Evolutionary conservation across 257 asterid species (phyloP).

Genomic region (Penstemon barbatus): DNA sequence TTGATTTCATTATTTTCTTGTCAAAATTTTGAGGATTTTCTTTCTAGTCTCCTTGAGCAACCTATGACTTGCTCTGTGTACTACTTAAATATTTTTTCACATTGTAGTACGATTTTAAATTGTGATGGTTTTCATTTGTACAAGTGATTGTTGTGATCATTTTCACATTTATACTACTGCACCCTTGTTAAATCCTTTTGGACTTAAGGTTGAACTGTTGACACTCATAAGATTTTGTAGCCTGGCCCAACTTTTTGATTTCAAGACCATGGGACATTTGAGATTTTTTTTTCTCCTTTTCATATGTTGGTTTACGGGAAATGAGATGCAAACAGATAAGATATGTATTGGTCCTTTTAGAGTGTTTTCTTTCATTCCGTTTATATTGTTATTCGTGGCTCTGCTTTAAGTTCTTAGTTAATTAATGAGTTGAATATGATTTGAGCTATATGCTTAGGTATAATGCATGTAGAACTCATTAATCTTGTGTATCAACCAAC

Average conservation of each 20-base stretch:
- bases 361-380: no score
- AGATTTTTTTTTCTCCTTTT: background rate
- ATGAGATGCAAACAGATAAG: background rate
- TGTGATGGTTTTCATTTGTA: background rate
- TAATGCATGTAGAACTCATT: background rate
- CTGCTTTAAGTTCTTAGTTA: no score
- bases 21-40: background rate
- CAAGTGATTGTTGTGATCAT: background rate
- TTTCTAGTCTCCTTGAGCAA: constrained; percentile 6
- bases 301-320: background rate
- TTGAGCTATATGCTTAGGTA: no score
- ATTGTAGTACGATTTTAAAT: no score
- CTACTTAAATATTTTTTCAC: background rate
- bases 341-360: no score
- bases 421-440: no score
- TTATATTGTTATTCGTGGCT: no score
- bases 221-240: background rate
- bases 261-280: background rate
- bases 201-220: background rate
- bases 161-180: background rate
- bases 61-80: background rate
- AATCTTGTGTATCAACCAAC: background rate
- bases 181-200: background rate
- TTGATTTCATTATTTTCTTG: constrained; percentile 7
- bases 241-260: background rate